Evolutionary conservation across 352 stramenopile species (phyloP).

Genomic region (Phytophthora macrochlamydospora): DNA sequence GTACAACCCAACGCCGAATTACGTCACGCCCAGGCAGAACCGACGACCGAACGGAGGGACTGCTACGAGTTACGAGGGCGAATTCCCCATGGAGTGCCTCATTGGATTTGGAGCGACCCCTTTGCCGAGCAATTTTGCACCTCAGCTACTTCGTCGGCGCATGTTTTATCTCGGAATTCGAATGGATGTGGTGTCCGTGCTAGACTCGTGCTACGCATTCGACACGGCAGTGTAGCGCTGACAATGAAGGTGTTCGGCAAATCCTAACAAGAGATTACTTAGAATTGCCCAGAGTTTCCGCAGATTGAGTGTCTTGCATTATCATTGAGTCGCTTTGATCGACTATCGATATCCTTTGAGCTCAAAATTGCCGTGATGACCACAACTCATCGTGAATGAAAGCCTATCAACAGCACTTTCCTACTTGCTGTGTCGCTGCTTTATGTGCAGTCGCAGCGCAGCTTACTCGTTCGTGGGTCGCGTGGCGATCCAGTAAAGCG

Average conservation of each 20-base stretch:
- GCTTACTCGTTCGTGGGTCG: constrained; percentile 26
- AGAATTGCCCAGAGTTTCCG: too few species aligned
- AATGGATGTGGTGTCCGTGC: constrained; percentile 35
- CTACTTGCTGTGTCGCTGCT: too few species aligned
- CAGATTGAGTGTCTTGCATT: too few species aligned
- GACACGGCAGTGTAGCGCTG: neutral
- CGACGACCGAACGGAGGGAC: constrained; percentile 21
- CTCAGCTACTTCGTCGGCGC: constrained; percentile 37
- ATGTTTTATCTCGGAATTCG: constrained; percentile 46
- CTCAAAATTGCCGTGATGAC: too few species aligned
- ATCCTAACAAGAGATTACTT: too few species aligned
- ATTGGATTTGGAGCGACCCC: constrained; percentile 44
- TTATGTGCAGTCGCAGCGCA: too few species aligned
- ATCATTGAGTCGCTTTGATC: too few species aligned
- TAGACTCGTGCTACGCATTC: constrained; percentile 31
- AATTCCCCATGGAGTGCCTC: constrained; percentile 45
- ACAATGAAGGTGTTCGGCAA: too few species aligned
- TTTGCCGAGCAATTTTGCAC: constrained; percentile 35
- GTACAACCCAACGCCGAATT: constrained; percentile 44
- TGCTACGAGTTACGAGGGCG: constrained; percentile 20
- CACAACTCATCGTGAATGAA: too few species aligned
- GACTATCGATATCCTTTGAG: too few species aligned
- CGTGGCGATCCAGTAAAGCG: constrained; percentile 90
- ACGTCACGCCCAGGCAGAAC: constrained; percentile 50
- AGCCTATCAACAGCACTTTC: too few species aligned